These are phyloP conservation scores for Pseudisothecium myosuroides DNA, from an alignment of 225 moss, liverwort and hornwort species.

Conservation along the genomic window DNA sequence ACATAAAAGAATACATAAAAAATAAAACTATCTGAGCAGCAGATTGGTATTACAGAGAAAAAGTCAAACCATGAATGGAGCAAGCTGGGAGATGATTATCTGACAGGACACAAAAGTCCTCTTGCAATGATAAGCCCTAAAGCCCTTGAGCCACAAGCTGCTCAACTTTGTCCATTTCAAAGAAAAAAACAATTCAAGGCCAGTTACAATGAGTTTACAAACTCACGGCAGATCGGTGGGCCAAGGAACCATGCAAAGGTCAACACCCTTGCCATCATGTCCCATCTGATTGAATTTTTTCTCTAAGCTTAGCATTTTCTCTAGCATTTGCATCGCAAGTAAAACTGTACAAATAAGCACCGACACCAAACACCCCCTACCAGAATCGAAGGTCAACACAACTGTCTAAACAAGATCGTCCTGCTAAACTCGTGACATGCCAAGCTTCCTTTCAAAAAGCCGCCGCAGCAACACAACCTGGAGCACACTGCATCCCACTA, in stretches of 20 bases:
- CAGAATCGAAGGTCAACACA: not conserved
- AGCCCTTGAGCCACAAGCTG: not conserved
- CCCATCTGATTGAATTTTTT: not conserved
- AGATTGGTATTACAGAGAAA: not conserved
- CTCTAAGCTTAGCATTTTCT: not conserved
- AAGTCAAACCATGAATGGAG: not conserved
- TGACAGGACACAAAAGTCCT: not conserved
- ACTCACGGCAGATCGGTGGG: not conserved
- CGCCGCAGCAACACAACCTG: constrained; percentile 74
- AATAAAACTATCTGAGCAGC: not conserved
- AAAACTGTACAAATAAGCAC: constrained; percentile 7
- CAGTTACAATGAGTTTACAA: not conserved
- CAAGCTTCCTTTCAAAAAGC: constrained; percentile 59
- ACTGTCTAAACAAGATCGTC: not conserved
- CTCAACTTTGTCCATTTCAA: not conserved
- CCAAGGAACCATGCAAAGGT: not conserved
- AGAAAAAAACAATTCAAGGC: not conserved
- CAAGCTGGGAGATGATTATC: not conserved
- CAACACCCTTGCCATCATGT: not conserved
- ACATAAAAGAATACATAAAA: not conserved
- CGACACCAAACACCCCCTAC: not conserved
- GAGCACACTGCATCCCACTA: constrained; percentile 64
- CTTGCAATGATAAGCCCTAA: not conserved
- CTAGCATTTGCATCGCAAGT: not conserved
- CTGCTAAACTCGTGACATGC: constrained; percentile 53